phyloP scores from a whole-genome alignment of 2,329 filamentous ascomycete genomes.

The Dendrostoma leiphaemia region DNA sequence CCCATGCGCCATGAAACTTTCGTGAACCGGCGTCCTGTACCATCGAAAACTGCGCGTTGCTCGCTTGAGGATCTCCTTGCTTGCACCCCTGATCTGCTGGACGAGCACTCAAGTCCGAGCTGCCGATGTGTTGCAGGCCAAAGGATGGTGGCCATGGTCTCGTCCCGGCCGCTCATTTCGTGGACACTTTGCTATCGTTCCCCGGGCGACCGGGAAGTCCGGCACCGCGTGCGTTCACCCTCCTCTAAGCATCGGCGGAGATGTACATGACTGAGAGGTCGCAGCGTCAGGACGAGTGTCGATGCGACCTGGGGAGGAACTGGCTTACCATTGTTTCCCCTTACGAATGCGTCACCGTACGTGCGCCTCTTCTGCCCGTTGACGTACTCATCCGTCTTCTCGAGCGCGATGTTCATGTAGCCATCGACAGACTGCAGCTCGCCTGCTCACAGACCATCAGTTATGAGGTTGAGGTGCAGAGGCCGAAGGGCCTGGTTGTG shows the following conservation, averaged over 20 bases:
- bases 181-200: background rate
- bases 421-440: slow-evolving; percentile 96
- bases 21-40: slow-evolving; percentile 19
- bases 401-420: slow-evolving; percentile 99
- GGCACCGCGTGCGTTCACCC: background rate
- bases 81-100: background rate
- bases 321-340: slow-evolving; percentile 84
- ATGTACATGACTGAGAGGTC: slow-evolving; percentile 65
- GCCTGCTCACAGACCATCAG: no score
- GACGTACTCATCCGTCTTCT: slow-evolving; percentile 91
- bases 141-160: background rate
- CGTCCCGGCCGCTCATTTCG: background rate
- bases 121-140: background rate
- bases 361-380: slow-evolving; percentile 78
- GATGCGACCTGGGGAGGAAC: no score
- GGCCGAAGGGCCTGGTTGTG: no score
- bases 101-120: background rate
- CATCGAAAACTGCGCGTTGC: background rate
- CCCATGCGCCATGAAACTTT: background rate
- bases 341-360: slow-evolving; percentile 92
- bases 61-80: background rate
- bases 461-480: no score
- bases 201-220: background rate
- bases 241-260: slow-evolving; percentile 53
- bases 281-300: no score